Conservation (phyloP, 345 rosid species). For the Linum lewisii region DNA sequence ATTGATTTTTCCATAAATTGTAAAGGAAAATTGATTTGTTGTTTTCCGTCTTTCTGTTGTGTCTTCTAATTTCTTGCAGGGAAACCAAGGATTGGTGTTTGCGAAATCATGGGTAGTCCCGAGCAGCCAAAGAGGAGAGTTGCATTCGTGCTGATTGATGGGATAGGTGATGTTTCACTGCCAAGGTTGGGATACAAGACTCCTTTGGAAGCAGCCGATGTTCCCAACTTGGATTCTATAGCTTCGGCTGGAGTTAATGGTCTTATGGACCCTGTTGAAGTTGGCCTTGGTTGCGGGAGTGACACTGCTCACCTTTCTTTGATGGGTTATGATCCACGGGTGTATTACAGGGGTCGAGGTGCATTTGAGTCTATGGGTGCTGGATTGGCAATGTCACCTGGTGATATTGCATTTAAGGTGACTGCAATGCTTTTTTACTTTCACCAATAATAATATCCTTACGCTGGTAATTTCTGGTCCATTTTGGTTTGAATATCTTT, state of each 20-base stretch:
- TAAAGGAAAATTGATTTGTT: too few species aligned
- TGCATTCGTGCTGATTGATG: constrained; percentile 85
- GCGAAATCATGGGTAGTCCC: constrained; percentile 29
- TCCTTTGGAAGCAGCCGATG: constrained; percentile 67
- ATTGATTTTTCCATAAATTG: background rate
- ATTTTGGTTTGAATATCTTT: too few species aligned
- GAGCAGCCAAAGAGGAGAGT: constrained; percentile 51
- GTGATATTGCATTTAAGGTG: constrained; percentile 90
- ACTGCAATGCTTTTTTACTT: background rate
- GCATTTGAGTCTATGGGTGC: constrained; percentile 99
- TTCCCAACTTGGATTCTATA: constrained; percentile 73
- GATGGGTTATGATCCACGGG: constrained; percentile 83
- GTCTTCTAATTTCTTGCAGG: background rate
- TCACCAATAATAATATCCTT: background rate
- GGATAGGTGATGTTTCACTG: constrained; percentile 81
- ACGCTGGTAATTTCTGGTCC: background rate
- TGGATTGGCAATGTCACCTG: constrained; percentile 94
- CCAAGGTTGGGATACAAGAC: constrained; percentile 67
- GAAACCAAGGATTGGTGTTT: background rate
- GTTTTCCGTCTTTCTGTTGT: background rate
- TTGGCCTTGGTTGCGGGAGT: constrained; percentile 96
- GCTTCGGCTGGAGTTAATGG: constrained; percentile 91
- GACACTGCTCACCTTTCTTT: constrained; percentile 97
- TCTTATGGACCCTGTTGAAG: constrained; percentile 99
- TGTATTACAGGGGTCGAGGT: constrained; percentile 86